phyloP scores from a whole-genome alignment of 2,329 filamentous ascomycete genomes.

The Cytospora schulzeri region DNA sequence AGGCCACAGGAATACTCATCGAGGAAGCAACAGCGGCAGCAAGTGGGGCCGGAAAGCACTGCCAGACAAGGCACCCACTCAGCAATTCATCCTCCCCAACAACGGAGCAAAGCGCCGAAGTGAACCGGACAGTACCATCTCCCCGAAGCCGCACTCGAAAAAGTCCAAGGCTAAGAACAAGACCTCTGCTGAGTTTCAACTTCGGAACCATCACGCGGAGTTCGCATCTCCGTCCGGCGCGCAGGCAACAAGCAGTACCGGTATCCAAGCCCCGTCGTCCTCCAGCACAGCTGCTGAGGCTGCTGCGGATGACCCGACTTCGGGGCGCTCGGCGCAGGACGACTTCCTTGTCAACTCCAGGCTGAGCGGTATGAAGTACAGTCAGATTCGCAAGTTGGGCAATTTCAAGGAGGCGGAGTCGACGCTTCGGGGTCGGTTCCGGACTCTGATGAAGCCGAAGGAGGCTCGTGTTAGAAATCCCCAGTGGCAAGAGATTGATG shows the following conservation, averaged over 20 bases:
- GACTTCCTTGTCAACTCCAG: conserved; percentile 57
- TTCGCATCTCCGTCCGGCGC: background rate
- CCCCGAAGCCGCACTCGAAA: background rate
- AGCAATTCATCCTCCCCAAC: background rate
- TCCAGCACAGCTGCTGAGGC: background rate
- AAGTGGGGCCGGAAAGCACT: conserved; percentile 8
- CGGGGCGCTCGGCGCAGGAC: conserved; percentile 43
- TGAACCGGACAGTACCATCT: background rate
- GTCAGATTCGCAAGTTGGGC: conserved; percentile 59
- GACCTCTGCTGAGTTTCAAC: background rate
- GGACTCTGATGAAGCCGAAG: conserved; percentile 66
- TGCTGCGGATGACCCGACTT: background rate
- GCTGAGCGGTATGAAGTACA: conserved; percentile 62
- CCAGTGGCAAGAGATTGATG: conserved; percentile 64
- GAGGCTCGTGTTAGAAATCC: conserved; percentile 66
- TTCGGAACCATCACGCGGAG: background rate
- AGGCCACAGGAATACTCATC: background rate
- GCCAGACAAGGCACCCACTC: conserved; percentile 17
- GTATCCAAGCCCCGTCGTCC: too few relatives aligned
- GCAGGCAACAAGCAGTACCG: background rate
- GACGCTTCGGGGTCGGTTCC: conserved; percentile 69
- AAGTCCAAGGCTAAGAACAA: conserved; percentile 7
- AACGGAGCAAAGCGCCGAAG: conserved; percentile 3
- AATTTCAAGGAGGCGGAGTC: conserved; percentile 67
- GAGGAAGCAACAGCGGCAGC: background rate